A percentile compares a stretch with the other conserved stretches of the same genome.
Conservation (phyloP, 805 yeast genomes). For the Candida endomychidarum region DNA sequence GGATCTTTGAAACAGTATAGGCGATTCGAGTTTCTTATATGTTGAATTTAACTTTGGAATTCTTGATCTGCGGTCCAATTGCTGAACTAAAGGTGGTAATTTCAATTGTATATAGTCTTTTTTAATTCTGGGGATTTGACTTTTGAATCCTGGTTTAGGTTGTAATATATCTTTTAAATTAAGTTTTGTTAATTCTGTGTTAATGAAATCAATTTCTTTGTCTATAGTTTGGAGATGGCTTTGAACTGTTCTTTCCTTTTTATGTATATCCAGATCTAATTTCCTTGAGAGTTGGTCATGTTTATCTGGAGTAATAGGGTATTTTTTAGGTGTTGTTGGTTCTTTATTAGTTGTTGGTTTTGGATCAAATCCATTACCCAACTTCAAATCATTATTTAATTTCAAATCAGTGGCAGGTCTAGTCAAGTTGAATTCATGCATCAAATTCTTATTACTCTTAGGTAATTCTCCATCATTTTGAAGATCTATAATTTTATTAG, state of each 20-base stretch:
- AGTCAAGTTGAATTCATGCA: slow-evolving; percentile 12
- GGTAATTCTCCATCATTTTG: slow-evolving; percentile 4
- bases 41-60: slow-evolving; percentile 26
- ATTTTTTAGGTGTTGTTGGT: slow-evolving; percentile 12
- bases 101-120: slow-evolving; percentile 20
- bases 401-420: not conserved
- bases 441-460: slow-evolving; percentile 8
- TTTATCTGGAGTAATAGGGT: no score
- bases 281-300: not conserved
- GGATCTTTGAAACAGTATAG: slow-evolving; percentile 3
- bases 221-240: not conserved
- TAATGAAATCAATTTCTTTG: slow-evolving; percentile 1
- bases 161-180: slow-evolving; percentile 10
- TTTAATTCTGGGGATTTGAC: slow-evolving; percentile 26
- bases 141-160: slow-evolving; percentile 10
- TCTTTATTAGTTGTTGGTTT: no score
- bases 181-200: not conserved
- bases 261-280: not conserved
- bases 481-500: slow-evolving; percentile 29
- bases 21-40: slow-evolving; percentile 8
- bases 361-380: no score
- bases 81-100: slow-evolving; percentile 27
- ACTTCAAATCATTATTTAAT: no score
- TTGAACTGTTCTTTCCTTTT: not conserved
- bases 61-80: slow-evolving; percentile 9